Evolutionary conservation across 1,284 basidiomycete species (phyloP).

Genomic region (Porogramme epimiltina): DNA sequence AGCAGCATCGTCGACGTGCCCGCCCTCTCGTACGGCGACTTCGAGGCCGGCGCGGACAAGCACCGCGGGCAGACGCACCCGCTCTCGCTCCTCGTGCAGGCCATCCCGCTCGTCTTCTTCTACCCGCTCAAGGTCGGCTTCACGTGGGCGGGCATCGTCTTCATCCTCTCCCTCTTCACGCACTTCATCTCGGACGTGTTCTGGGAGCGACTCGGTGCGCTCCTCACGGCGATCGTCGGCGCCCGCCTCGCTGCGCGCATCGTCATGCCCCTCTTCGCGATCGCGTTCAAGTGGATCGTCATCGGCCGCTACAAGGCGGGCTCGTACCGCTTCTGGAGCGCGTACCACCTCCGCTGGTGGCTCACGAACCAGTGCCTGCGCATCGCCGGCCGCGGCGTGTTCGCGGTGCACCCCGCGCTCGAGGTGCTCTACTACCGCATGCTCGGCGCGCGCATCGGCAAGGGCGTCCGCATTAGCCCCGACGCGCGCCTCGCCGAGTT

Average conservation of each 20-base stretch:
- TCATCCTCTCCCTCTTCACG: slow-evolving; percentile 23
- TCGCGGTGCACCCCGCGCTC: slow-evolving; percentile 40
- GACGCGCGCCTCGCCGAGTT: slow-evolving; percentile 41
- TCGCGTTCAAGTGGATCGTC: slow-evolving; percentile 46
- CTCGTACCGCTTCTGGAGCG: slow-evolving; percentile 38
- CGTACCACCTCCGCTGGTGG: slow-evolving; percentile 50
- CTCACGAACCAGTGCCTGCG: slow-evolving; percentile 45
- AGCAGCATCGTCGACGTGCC: slow-evolving; percentile 14
- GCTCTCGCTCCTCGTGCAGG: slow-evolving; percentile 40
- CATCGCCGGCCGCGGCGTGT: slow-evolving; percentile 43
- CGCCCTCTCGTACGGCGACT: slow-evolving; percentile 4
- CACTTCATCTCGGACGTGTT: slow-evolving; percentile 32
- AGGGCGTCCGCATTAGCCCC: slow-evolving; percentile 40
- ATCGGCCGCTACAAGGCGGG: slow-evolving; percentile 46
- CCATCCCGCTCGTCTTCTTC: slow-evolving; percentile 43
- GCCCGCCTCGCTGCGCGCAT: slow-evolving; percentile 36
- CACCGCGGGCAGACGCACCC: slow-evolving; percentile 40
- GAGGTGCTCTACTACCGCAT: slow-evolving; percentile 44
- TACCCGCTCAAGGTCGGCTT: slow-evolving; percentile 44
- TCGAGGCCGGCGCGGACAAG: slow-evolving; percentile 14
- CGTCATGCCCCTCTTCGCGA: slow-evolving; percentile 38
- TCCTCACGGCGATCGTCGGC: slow-evolving; percentile 36
- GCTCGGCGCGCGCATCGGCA: slow-evolving; percentile 46
- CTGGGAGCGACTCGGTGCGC: slow-evolving; percentile 35
- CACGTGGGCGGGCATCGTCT: slow-evolving; percentile 34